Evolutionary conservation across 805 yeast genomes (phyloP), one percentile per base, ranked within the genome.

Genomic region (Lachancea lanzarotensis): DNA sequence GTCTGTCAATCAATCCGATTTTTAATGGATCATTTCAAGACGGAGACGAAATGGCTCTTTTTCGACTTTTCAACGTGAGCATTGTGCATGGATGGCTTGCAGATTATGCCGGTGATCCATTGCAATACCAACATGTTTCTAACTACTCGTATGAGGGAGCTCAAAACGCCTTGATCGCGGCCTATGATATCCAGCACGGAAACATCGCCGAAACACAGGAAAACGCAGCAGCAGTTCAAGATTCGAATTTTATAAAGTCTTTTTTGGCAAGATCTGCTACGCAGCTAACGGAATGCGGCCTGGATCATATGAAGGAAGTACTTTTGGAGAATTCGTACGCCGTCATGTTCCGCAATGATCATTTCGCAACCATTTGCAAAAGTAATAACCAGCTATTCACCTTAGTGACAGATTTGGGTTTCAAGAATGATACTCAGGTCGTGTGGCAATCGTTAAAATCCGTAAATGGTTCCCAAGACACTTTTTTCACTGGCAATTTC

Each of bases 311-410:
- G 49, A 67, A 68, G 47, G 60, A 65, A 5, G 55, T 70, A 3
- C 59, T 86, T 22, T 57, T 63, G 1, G 71, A 73, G 13, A 80
- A 80, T 35, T 74, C 81, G 6, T 71, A 81, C 45, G 76, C 81
- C 1, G 79, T 91, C 0, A 75, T 91, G 49, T 93, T 90, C 68
- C 74, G 97, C 57, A 91, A 93, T 63, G 90, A 93, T 62, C 96
- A 89, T 62, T 91, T 86, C 64, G 76, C 76, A 51, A 87, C 96
- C 0, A 59, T 90, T 10, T 75, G 63, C 46, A 81, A 81, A 56
- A 63, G 60, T 15, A 66, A 64, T 34, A 70, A 70, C 25, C 71
- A 72, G 44, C 67, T 91, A 27, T 88, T 76, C 57, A 63, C 77
- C 4, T 68, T 91, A 22, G 82, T 85, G 2, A 85, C 93, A 1